phyloP scores from a whole-genome alignment of 306 rosid genomes.

The Hippophae gyantsensis region DNA sequence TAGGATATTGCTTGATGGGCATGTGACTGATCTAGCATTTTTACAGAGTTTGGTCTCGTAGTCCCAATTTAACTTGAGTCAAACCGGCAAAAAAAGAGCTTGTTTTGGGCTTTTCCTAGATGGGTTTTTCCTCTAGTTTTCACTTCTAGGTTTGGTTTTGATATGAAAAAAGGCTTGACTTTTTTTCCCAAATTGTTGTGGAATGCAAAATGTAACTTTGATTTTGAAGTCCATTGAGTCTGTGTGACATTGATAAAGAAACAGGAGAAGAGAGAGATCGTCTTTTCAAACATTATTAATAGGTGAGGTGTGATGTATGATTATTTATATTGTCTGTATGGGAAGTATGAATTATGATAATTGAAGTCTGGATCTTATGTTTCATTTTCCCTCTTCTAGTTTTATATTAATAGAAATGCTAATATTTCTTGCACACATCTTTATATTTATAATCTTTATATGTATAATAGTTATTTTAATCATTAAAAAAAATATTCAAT shows the following conservation, averaged over 20 bases:
- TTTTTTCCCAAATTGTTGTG: conserved; percentile 28
- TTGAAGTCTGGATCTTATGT: too few relatives aligned
- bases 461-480: too few relatives aligned
- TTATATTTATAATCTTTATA: too few relatives aligned
- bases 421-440: too few relatives aligned
- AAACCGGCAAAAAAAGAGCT: conserved; percentile 15
- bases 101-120: conserved; percentile 29
- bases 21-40: conserved; percentile 45
- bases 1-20: conserved; percentile 22
- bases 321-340: too few relatives aligned
- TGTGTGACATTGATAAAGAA: neutral
- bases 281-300: conserved; percentile 34
- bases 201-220: conserved; percentile 35
- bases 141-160: conserved; percentile 22
- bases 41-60: conserved; percentile 49
- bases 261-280: conserved; percentile 12
- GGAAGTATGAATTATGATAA: too few relatives aligned
- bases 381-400: too few relatives aligned
- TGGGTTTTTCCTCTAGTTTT: conserved; percentile 15
- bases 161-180: too few relatives aligned
- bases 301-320: too few relatives aligned
- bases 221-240: conserved; percentile 15
- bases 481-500: too few relatives aligned
- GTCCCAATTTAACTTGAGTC: conserved; percentile 26
- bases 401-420: too few relatives aligned